A percentile compares a stretch with the other conserved stretches of the same genome.
Conservation (phyloP, 306 rosid genomes). For the Canavalia ensiformis region DNA sequence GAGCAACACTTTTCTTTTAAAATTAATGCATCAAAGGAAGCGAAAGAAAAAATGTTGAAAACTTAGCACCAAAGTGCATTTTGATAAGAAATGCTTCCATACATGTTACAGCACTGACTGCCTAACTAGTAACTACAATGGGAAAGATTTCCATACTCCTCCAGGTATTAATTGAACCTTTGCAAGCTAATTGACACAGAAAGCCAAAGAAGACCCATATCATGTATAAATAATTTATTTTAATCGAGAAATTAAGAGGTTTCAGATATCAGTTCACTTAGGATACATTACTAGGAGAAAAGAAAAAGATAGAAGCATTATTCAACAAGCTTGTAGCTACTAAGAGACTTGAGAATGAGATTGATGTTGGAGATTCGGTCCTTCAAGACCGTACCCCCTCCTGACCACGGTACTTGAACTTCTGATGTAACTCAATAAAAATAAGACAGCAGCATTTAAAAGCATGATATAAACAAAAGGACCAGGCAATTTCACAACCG, state of each 20-base stretch:
- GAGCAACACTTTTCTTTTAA: not conserved
- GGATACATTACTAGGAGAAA: not conserved
- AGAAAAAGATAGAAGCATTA: not conserved
- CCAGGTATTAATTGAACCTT: not conserved
- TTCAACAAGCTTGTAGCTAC: not conserved
- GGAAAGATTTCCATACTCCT: slow-evolving; percentile 7
- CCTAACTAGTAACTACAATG: slow-evolving; percentile 9
- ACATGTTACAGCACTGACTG: slow-evolving; percentile 22
- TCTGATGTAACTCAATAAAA: not conserved
- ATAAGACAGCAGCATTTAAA: not conserved
- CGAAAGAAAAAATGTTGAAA: slow-evolving; percentile 8
- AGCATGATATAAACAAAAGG: not conserved
- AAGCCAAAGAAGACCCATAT: slow-evolving; percentile 13
- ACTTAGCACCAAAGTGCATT: not conserved
- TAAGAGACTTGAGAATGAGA: slow-evolving; percentile 1
- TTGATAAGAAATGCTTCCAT: not conserved
- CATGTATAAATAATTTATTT: not conserved
- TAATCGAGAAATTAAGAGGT: slow-evolving; percentile 3
- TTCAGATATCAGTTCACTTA: slow-evolving; percentile 9
- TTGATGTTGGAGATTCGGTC: slow-evolving; percentile 9
- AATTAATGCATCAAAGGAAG: slow-evolving; percentile 9
- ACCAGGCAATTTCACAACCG: not conserved
- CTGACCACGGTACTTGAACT: not conserved
- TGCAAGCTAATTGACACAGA: slow-evolving; percentile 2
- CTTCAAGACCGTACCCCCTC: not conserved